Percentiles rank a stretch among this genome's conserved stretches.
phyloP scores from a whole-genome alignment of 495 filamentous ascomycete species.

The Aspergillus saccharolyticus region DNA sequence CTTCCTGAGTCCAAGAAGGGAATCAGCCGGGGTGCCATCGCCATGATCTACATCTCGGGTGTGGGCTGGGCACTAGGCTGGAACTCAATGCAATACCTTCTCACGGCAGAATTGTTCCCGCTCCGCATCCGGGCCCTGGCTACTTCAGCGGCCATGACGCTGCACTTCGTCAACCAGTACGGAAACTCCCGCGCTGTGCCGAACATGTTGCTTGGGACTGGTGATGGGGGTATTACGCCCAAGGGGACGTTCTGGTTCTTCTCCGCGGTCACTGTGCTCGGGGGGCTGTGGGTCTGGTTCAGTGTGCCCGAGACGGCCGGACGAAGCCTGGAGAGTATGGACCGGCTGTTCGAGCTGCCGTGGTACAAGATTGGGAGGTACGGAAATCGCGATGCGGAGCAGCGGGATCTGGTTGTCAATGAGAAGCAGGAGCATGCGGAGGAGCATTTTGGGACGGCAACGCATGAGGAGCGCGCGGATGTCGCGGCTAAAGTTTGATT shows the following conservation, averaged over 20 bases:
- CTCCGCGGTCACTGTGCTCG: conserved; percentile 54
- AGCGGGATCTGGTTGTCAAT: conserved; percentile 32
- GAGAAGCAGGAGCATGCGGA: conserved; percentile 26
- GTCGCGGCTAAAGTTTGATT: not conserved
- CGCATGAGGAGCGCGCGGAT: not conserved
- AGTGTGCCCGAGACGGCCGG: conserved; percentile 41
- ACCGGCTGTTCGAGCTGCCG: conserved; percentile 60
- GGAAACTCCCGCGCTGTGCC: conserved; percentile 54
- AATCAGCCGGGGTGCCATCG: conserved; percentile 52
- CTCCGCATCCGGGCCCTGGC: conserved; percentile 46
- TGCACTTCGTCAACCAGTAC: conserved; percentile 72
- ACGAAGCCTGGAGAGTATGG: conserved; percentile 51
- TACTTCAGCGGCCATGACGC: conserved; percentile 42
- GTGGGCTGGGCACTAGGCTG: conserved; percentile 69
- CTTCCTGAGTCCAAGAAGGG: conserved; percentile 27
- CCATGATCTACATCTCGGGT: conserved; percentile 62
- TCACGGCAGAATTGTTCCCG: conserved; percentile 72
- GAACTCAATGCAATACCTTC: conserved; percentile 71
- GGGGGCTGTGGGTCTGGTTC: conserved; percentile 55
- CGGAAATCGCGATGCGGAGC: conserved; percentile 53
- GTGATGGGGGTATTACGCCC: conserved; percentile 41
- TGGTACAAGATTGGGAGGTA: conserved; percentile 61
- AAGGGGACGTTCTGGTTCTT: conserved; percentile 68
- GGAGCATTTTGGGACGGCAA: conserved; percentile 7
- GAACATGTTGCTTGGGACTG: conserved; percentile 49